Evolutionary conservation across 2,329 filamentous ascomycete genomes (phyloP).

Genomic region (Eurotiales sp.): DNA sequence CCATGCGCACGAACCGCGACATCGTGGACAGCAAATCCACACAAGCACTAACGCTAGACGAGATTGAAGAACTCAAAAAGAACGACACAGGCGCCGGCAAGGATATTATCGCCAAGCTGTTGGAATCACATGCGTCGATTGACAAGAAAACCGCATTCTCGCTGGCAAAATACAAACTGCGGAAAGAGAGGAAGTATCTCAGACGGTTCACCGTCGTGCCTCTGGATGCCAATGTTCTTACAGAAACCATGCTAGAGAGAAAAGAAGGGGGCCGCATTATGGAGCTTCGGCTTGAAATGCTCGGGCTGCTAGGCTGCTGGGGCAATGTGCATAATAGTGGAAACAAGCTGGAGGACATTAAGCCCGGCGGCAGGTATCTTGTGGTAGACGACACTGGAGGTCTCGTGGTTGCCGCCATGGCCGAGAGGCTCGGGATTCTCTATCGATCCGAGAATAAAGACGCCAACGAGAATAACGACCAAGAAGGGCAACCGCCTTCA

Average conservation of each 20-base stretch:
- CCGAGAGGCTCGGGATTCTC: constrained; percentile 82
- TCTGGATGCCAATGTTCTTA: constrained; percentile 71
- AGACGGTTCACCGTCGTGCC: constrained; percentile 81
- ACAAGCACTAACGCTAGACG: constrained; percentile 70
- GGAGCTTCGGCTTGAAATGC: constrained; percentile 79
- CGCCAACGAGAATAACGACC: constrained; percentile 1
- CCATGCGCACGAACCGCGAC: constrained; percentile 60
- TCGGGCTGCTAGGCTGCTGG: constrained; percentile 82
- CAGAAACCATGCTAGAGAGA: constrained; percentile 73
- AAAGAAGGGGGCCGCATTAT: constrained; percentile 76
- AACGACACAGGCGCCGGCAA: constrained; percentile 74
- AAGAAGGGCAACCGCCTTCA: constrained; percentile 16
- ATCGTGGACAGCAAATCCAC: constrained; percentile 61
- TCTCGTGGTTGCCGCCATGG: constrained; percentile 74
- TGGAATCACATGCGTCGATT: constrained; percentile 82
- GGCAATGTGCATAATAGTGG: constrained; percentile 78
- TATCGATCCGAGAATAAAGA: constrained; percentile 43
- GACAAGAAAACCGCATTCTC: constrained; percentile 95
- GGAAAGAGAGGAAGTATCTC: constrained; percentile 92
- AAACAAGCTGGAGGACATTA: constrained; percentile 27
- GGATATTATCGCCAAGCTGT: constrained; percentile 87
- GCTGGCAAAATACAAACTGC: constrained; percentile 88
- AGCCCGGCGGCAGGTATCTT: constrained; percentile 64
- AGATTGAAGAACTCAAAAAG: constrained; percentile 69
- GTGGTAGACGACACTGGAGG: constrained; percentile 85